Conservation (phyloP, 805 yeast genomes). For the Cyberlindnera americana region DNA sequence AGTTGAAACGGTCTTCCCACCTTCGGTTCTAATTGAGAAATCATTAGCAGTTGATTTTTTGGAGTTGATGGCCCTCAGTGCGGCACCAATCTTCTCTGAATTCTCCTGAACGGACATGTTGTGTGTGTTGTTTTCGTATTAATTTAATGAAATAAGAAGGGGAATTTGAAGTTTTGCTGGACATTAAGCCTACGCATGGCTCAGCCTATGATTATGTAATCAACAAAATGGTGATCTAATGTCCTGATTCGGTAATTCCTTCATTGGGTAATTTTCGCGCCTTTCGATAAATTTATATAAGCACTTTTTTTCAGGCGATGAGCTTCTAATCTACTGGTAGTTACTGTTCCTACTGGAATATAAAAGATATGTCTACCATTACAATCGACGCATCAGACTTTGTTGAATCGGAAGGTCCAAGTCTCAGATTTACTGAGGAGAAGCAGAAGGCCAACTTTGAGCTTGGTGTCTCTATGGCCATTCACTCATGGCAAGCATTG, state of each 20-base stretch:
- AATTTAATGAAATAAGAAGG: no score
- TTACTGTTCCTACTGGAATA: no score
- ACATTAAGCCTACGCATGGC: no score
- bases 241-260: no score
- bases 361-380: constrained; percentile 8
- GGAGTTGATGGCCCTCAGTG: constrained; percentile 56
- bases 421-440: constrained; percentile 45
- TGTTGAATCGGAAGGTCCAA: constrained; percentile 46
- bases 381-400: constrained; percentile 41
- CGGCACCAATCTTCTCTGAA: constrained; percentile 59
- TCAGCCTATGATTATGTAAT: no score
- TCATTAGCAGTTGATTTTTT: constrained; percentile 27
- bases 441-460: constrained; percentile 83
- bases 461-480: constrained; percentile 86
- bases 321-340: no score
- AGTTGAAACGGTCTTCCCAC: constrained; percentile 47
- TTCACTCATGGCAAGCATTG: constrained; percentile 88
- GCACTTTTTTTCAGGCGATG: not conserved
- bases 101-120: constrained; percentile 37
- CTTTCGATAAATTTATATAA: no score
- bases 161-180: no score
- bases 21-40: constrained; percentile 42
- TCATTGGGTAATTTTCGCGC: not conserved
- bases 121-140: not conserved
- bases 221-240: no score